Base-by-base conservation (phyloP, 371 early-diverging fungal genomes). In the Mucor irregularis region DNA sequence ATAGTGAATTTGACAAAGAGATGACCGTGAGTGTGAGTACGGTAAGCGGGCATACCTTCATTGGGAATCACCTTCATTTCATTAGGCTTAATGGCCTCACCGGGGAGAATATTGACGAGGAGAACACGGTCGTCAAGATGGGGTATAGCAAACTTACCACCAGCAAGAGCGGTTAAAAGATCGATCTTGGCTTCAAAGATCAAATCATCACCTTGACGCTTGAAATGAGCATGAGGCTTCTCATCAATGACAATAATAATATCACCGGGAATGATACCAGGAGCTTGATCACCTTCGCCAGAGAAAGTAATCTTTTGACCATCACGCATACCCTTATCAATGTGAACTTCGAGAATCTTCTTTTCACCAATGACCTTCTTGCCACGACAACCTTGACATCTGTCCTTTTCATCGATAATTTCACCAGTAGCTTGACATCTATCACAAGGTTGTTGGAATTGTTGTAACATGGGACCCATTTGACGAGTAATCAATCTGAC, bases 391-490 rank as follows among this genome's bases (percentile, higher is more conserved):
- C 72, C 67, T 63, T 82, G 88, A 87, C 97, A 97, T 45, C 90
- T 81, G 74, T 92, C 88, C 75, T 91, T 92, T 52, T 89, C 85
- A 62, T 83, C 81, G 59, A 97, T 94, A 60, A 87, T 81, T 66
- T 95, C 90, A 58, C 97, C 95, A 58, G 85, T 86, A 49, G 95
- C 98, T 44, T 83, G 81, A 80, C 97, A 97, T 45, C 83, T 87
- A 14, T 81, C 79, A 82, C 99, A 98, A 35, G 91, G 85, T 69
- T 93, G 90, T 73, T 97, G 97, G 74, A 96, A 88, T 80, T 96
- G 97, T 81, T 98, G 99, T 51, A 97, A 86, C 92, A 97, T 96
- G 43, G 96, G 96, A 25, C 98, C 98, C 80, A 97, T 90, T 74
- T 96, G 98, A 47, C 97, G 82, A 63, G 94, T 81, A 56, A 86